Evolutionary conservation across 768 basidiomycete genomes (phyloP), one percentile per base, ranked within the genome.

Genomic region (Tulasnella sp.): DNA sequence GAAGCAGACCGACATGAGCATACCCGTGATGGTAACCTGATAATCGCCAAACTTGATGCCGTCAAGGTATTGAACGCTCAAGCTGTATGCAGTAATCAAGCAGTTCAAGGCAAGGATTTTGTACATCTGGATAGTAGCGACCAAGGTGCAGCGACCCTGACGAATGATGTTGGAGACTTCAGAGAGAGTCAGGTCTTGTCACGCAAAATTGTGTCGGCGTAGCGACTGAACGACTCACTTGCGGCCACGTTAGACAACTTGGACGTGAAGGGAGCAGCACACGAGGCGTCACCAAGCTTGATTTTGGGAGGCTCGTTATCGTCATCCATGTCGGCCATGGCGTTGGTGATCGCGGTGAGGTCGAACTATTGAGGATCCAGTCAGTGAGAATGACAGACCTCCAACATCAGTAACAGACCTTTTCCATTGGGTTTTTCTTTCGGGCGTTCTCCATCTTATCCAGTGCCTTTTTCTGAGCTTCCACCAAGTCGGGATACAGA

Each of bases 41-140:
- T 99, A 99, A 79, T 99, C 97, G 16, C 97, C 97, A 80, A 95
- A 98, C 81, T 98, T 98, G 85, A 99, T 98, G 22, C 97, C 97
- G 75, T 98, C 96, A 1, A 99, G 84, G 78, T 99, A 98, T 80
- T 96, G 95, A 36, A 98, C 97, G 76, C 92, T 95, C 74, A 98
- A 83, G 79, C 93, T 95, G 82, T 96, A 98, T n/a, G 97, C 97
- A 3, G 95, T 96, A 80, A 98, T 99, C 47, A 99, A 83, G 78
- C 97, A 98, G 79, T 98, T 99, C 71, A 99, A 82, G 1, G 96
- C 97, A 41, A 99, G 84, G 76, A 99, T 99, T 83, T 98, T 97
- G 88, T 98, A 99, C 97, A 99, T 99, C 82, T 99, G 97, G 69
- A 96, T 91, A 3, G 97, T 99, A 1, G 97, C 97, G 62, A 98